Evolutionary conservation across 1,139 yeast species (phyloP).

Genomic region (Meyerozyma sp.): DNA sequence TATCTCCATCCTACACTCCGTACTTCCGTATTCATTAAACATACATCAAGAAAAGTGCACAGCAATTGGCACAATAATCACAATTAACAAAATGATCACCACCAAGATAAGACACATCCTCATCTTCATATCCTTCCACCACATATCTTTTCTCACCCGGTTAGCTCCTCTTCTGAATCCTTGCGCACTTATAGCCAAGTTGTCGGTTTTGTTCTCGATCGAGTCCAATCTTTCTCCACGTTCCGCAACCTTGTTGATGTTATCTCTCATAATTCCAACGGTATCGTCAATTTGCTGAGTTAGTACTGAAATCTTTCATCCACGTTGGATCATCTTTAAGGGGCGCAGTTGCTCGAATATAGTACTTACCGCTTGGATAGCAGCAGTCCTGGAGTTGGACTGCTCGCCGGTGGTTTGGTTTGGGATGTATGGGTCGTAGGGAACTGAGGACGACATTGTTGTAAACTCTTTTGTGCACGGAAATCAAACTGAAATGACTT

Average conservation of each 20-base stretch:
- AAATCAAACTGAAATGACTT: neutral
- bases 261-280: constrained; percentile 96
- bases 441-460: constrained; percentile 72
- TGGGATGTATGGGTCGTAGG: constrained; percentile 88
- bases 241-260: constrained; percentile 92
- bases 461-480: neutral
- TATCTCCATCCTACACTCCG: neutral
- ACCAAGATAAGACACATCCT: constrained; percentile 85
- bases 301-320: constrained; percentile 6
- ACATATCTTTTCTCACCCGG: constrained; percentile 97
- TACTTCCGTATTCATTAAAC: neutral
- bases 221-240: constrained; percentile 91
- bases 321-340: neutral
- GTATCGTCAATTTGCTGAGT: constrained; percentile 87
- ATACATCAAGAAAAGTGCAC: constrained; percentile 61
- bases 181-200: constrained; percentile 88
- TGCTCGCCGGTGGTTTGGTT: constrained; percentile 50
- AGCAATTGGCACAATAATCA: constrained; percentile 90
- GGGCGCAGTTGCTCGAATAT: neutral
- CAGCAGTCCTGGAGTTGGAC: constrained; percentile 68
- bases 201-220: constrained; percentile 91
- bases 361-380: constrained; percentile 70
- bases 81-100: constrained; percentile 72
- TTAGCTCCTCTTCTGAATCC: constrained; percentile 97
- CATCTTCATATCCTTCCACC: constrained; percentile 99